Evolutionary conservation across 208 protist genomes (phyloP), one percentile per base, ranked within the genome.

Genomic region (Trypanosoma boissoni): DNA sequence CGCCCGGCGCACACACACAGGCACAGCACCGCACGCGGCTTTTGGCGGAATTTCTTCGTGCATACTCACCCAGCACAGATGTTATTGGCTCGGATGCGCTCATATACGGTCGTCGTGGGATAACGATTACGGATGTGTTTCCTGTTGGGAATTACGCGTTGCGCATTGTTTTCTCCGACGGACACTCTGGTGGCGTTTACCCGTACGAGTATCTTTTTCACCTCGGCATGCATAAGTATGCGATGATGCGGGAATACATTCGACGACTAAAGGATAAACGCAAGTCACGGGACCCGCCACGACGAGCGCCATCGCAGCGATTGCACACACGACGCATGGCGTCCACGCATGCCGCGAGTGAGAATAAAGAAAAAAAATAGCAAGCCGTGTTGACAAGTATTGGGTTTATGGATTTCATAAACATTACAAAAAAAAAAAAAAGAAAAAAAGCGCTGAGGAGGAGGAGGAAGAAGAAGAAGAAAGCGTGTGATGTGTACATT

Each of bases 131-230:
- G 0, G 72, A 92, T 27, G 67, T 94, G 18, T 61, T 80, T 28
- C 87, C 83, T 4, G 71, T 94, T 31, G 90, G 90, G 10, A 88
- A 78, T 64, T 96, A 96, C 66, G 90, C 85, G 0, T 55, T 96
- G 43, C 84, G 84, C 42, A 82, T 96, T 43, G 66, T 80, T 44
- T 96, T 94, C 59, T 90, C 82, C 0, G 90, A 96, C 63, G 76
- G 70, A 20, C 90, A 96, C 70, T 67, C 45, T 0, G 84, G 83
- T 36, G 90, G 90, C 32, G 86, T 96, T 44, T 96, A 89, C 74
- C 70, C 72, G 18, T 96, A 91, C 57, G 83, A 88, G 42, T 93
- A 91, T 61, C 58, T 96, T 0, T 88, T 89, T 54, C 64, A 83
- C 31, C 49, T 96, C 20, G 84, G 75, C 0, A 54, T 60, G 0